These are phyloP conservation scores for Colletotrichum neosansevieriae DNA, from an alignment of 2,329 filamentous ascomycete species.

Conservation along the genomic window DNA sequence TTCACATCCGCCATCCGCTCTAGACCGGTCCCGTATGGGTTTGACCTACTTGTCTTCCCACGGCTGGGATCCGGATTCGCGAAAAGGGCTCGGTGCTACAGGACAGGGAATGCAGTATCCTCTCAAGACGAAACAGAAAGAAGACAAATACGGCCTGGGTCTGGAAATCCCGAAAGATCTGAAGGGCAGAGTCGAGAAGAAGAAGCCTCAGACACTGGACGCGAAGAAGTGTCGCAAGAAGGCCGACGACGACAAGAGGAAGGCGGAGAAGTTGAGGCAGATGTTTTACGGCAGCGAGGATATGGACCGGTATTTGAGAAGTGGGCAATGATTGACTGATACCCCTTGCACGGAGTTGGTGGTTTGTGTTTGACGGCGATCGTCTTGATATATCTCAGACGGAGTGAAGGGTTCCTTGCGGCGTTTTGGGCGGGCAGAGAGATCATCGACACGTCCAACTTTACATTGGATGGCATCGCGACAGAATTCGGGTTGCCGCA, in stretches of 20 bases:
- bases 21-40: constrained; percentile 79
- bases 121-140: constrained; percentile 78
- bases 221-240: constrained; percentile 77
- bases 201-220: constrained; percentile 67
- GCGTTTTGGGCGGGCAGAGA: too few species aligned
- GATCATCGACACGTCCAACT: too few species aligned
- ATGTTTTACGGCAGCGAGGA: constrained; percentile 83
- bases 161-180: constrained; percentile 57
- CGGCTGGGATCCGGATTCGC: constrained; percentile 81
- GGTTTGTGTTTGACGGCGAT: neutral
- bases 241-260: constrained; percentile 72
- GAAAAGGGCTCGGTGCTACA: constrained; percentile 76
- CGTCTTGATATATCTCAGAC: neutral
- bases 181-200: constrained; percentile 54
- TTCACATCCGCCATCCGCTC: constrained; percentile 77
- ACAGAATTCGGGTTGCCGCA: too few species aligned
- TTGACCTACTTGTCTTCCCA: constrained; percentile 73
- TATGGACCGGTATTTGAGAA: constrained; percentile 78
- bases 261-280: constrained; percentile 72
- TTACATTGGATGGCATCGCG: too few species aligned
- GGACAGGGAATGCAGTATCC: constrained; percentile 82
- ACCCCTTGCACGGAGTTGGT: neutral
- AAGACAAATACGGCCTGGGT: constrained; percentile 81
- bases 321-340: constrained; percentile 26
- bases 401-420: too few species aligned